Base-by-base conservation (phyloP, 257 asterid genomes). In the Fraxinus excelsior region DNA sequence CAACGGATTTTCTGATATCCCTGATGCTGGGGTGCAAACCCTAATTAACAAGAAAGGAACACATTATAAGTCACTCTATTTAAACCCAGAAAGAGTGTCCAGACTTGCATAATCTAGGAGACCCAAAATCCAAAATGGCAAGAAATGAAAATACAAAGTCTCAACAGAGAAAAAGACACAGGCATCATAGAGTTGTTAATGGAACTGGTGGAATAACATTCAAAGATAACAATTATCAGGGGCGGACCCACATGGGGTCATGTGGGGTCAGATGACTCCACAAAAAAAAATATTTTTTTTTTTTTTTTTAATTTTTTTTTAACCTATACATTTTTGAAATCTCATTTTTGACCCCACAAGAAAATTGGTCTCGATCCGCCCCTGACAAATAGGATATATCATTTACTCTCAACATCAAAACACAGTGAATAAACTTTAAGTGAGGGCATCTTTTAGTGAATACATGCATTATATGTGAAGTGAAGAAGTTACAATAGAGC, bases 21-120 rank as follows among this genome's bases (percentile, higher is more conserved):
- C 91, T 88, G 28, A 86, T 74, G 79, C 85, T 86, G 2, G 95
- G 92, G 70, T 82, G 89, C 83, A 90, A 68, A 32, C 93, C 98
- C 98, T 93, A 81, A 7, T 44, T 68, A 46, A 46, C 46, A 70
- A 67, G 53, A 1, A 46, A 65, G 38, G 69, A 51, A 18, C 25
- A 51, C 62, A 14, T 18, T 51, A 18, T 51, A 10, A 51, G 2
- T 51, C 25, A 1, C 62, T 51, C 9, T 18, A 18, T 18, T 14
- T 2, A 18, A 46, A 46, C 5, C 62, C 62, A n/a, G 10, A 42
- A 42, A 11, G 18, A 42, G 51, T 13, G 2, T 19, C 25, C 9
- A 19, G 26, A 1, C 3, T 53, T n/a, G 64, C 10, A 53, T 5
- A n/a, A 6, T 53, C 12, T 1, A 53, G 5, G 64, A 53, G 25